Evolutionary conservation across 2,329 filamentous ascomycete genomes (phyloP).

Genomic region (Cryphonectria nitschkei): DNA sequence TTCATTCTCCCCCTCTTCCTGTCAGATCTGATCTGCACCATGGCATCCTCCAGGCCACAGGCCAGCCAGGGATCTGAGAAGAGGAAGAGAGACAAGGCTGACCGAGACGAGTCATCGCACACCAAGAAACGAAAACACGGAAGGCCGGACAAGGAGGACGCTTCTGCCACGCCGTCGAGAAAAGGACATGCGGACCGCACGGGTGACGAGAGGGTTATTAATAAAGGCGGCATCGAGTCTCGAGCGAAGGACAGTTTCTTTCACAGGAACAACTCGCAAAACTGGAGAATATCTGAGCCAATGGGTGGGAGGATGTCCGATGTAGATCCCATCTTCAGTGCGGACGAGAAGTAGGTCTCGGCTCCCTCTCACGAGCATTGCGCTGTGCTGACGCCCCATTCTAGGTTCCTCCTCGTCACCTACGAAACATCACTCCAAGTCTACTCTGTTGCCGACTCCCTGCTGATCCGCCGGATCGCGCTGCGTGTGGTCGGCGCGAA

Average conservation of each 20-base stretch:
- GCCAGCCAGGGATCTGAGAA: constrained; percentile 27
- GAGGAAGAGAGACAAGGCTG: constrained; percentile 30
- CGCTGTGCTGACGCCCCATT: constrained; percentile 33
- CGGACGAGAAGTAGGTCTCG: constrained; percentile 60
- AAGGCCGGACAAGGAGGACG: constrained; percentile 19
- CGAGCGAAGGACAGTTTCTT: constrained; percentile 8
- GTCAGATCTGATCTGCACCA: constrained; percentile 16
- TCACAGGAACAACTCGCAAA: constrained; percentile 17
- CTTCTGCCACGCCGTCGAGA: constrained; percentile 21
- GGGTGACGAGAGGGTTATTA: constrained; percentile 5
- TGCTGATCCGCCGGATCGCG: constrained; percentile 74
- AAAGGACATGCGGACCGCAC: constrained; percentile 20
- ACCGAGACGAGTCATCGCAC: constrained; percentile 29
- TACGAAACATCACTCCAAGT: constrained; percentile 78
- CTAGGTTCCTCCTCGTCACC: constrained; percentile 73
- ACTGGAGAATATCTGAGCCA: constrained; percentile 65
- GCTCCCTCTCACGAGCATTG: neutral
- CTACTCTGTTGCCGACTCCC: constrained; percentile 79
- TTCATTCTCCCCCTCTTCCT: neutral
- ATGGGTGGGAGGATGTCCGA: constrained; percentile 69
- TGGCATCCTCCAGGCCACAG: constrained; percentile 29
- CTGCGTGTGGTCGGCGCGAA: constrained; percentile 45
- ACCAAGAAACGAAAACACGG: constrained; percentile 30
- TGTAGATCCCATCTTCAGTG: constrained; percentile 65
- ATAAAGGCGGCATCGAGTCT: neutral